These are phyloP conservation scores for Sarocladiaceae sp. DNA, from an alignment of 2,329 filamentous ascomycete species.

Conservation along the genomic window DNA sequence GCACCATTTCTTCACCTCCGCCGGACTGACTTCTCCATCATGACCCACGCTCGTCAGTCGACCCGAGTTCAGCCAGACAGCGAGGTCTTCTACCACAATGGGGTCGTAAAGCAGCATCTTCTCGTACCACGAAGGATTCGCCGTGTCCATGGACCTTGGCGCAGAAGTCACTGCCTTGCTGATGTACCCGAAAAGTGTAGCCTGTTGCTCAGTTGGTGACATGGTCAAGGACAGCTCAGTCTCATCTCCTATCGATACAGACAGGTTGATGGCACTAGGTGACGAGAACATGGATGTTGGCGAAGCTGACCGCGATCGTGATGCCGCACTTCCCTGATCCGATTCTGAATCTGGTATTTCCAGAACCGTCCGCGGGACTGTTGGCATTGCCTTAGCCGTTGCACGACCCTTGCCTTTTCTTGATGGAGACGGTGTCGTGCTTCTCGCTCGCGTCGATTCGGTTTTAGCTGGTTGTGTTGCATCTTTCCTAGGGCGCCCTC, in stretches of 20 bases:
- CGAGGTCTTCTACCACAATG: conserved; percentile 78
- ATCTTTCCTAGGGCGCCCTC: conserved; percentile 15
- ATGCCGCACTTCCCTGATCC: conserved; percentile 24
- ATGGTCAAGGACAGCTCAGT: conserved; percentile 34
- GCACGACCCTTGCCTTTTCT: conserved; percentile 12
- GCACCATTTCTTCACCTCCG: conserved; percentile 81
- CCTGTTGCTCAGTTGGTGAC: conserved; percentile 35
- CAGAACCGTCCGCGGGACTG: conserved; percentile 16
- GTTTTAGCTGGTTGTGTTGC: conserved; percentile 4
- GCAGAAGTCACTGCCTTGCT: conserved; percentile 46
- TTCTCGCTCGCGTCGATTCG: background rate
- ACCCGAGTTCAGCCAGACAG: conserved; percentile 73
- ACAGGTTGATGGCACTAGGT: conserved; percentile 37
- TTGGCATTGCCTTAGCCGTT: conserved; percentile 12
- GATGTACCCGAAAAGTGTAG: conserved; percentile 44
- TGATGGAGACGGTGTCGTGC: conserved; percentile 14
- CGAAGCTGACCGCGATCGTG: conserved; percentile 6
- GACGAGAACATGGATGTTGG: conserved; percentile 14
- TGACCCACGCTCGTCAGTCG: conserved; percentile 56
- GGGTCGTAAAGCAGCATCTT: conserved; percentile 93
- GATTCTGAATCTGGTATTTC: conserved; percentile 49
- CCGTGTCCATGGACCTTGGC: conserved; percentile 42
- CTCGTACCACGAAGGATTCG: conserved; percentile 71
- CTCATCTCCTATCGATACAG: conserved; percentile 37
- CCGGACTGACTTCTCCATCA: conserved; percentile 56